Percentiles rank a stretch among this genome's conserved stretches.
phyloP scores from a whole-genome alignment of 1,284 basidiomycete species.

The Wolfiporia cocos region DNA sequence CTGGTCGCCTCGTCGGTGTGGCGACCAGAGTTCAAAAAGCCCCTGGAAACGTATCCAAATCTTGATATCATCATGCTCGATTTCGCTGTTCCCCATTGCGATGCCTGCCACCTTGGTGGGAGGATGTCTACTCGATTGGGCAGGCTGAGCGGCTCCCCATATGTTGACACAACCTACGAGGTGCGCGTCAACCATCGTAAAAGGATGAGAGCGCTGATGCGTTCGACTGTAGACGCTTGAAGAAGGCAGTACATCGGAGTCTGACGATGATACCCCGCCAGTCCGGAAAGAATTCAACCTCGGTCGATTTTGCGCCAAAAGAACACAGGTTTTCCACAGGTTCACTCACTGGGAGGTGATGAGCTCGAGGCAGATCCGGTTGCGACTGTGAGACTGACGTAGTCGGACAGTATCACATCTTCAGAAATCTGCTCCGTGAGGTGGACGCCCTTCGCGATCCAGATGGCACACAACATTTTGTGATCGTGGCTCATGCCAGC shows the following conservation, averaged over 20 bases:
- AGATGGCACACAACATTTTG: conserved; percentile 36
- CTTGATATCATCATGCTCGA: conserved; percentile 48
- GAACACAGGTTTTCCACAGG: conserved; percentile 65
- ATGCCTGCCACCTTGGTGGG: conserved; percentile 73
- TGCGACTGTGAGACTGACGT: not conserved
- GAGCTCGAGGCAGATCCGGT: not conserved
- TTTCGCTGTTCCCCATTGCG: conserved; percentile 58
- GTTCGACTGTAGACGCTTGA: too few relatives aligned
- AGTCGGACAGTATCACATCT: conserved; percentile 47
- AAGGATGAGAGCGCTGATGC: not conserved
- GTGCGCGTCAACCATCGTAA: conserved; percentile 20
- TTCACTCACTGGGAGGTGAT: conserved; percentile 85
- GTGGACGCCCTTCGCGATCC: conserved; percentile 42
- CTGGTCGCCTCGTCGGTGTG: conserved; percentile 77
- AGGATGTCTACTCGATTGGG: conserved; percentile 58
- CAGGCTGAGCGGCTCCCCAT: conserved; percentile 50
- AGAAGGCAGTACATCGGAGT: conserved; percentile 10
- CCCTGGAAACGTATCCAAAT: conserved; percentile 60
- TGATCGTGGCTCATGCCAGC: conserved; percentile 48
- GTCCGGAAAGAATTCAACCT: conserved; percentile 39
- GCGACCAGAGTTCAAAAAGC: conserved; percentile 60
- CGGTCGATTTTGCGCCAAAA: conserved; percentile 70
- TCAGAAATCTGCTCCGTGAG: conserved; percentile 47
- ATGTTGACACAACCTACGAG: conserved; percentile 55
- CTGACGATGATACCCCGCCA: conserved; percentile 26